phyloP scores from a whole-genome alignment of 148 eudicot species.

The Fagopyrum tataricum region DNA sequence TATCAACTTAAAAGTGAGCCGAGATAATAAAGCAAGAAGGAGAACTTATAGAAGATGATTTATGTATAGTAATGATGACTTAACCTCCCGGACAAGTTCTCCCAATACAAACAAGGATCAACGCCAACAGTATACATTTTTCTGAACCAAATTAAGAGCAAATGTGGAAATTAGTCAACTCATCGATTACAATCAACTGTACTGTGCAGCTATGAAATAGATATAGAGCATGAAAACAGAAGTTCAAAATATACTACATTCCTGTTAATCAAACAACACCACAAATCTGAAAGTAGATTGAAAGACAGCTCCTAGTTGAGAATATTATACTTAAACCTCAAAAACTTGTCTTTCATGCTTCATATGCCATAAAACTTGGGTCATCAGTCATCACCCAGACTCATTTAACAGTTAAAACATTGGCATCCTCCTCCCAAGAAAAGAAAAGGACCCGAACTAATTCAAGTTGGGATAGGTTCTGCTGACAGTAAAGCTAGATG shows the following conservation, averaged over 20 bases:
- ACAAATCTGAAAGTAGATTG: neutral
- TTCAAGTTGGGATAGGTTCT: too few species aligned
- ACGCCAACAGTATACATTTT: conserved; percentile 69
- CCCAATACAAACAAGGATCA: conserved; percentile 61
- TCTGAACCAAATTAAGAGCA: conserved; percentile 28
- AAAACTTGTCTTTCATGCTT: neutral
- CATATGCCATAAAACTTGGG: neutral
- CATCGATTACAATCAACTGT: neutral
- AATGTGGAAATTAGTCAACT: neutral
- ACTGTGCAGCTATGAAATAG: neutral
- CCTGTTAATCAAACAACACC: conserved; percentile 18
- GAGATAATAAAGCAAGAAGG: neutral
- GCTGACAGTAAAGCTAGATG: neutral
- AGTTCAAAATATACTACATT: conserved; percentile 40
- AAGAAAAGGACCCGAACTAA: neutral
- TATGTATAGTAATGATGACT: neutral
- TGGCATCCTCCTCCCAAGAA: too few species aligned
- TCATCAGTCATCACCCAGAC: neutral
- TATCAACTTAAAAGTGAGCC: conserved; percentile 10
- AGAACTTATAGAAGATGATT: neutral
- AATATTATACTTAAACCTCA: neutral
- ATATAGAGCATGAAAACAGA: neutral
- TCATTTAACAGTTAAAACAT: neutral
- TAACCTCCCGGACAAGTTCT: conserved; percentile 65
- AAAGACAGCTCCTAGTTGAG: neutral